Evolutionary conservation across 1,284 basidiomycete genomes (phyloP), one percentile per base, ranked within the genome.

Genomic region (Tremellales sp.): DNA sequence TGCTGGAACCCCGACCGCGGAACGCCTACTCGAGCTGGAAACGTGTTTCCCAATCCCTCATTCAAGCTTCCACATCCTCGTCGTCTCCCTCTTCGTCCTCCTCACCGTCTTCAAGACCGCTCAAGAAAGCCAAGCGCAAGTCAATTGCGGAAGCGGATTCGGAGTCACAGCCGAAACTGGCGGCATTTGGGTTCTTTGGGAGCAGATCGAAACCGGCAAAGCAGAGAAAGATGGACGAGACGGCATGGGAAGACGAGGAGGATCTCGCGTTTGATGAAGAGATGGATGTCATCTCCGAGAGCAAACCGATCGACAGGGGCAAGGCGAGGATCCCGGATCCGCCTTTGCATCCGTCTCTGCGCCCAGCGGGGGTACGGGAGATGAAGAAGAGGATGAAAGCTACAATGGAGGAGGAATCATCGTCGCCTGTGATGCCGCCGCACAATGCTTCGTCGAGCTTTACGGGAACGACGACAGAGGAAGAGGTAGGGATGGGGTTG

Each of bases 291-390:
- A 46, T 22, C 16, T 32, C n/a, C 27, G 45, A 29, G 16, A 40
- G 25, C 27, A n/a, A n/a, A n/a, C 35, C 41, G 4, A 12, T 16
- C 13, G 24, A 36, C 6, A 26, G 32, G 21, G 36, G 28, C 26
- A 16, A 63, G 13, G 33, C 26, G 10, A 50, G 42, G 8, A 61
- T 67, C 0, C 66, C 68, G 8, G 54, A 54, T 19, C 51, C 68
- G 7, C 68, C 68, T 1, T 54, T 51, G 26, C 68, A 70, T 47
- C 68, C 68, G 1, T 48, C 45, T 8, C 44, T 68, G 1, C 59
- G 62, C 22, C 53, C 59, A 0, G 58, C 60, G 2, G 68, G 68
- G 3, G 48, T 68, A 4, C 47, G 53, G 1, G 66, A 62, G 43
- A 29, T 66, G 4, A 26, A 53, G n/a, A 42, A 45, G 14, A 50